Evolutionary conservation across 495 filamentous ascomycete genomes (phyloP).

Genomic region (Penicillium flavigenum): DNA sequence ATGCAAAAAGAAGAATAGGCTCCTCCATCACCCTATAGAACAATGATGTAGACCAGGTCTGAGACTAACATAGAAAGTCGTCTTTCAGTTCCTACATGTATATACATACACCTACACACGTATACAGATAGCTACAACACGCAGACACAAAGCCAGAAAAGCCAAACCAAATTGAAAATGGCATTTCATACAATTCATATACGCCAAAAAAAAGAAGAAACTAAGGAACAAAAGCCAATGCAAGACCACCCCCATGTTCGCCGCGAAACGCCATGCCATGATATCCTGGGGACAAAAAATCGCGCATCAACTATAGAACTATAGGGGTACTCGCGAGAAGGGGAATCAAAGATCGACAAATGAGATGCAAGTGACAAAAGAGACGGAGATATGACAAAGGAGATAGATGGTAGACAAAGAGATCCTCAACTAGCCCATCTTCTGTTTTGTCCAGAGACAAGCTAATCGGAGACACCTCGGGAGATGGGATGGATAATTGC

Average conservation of each 20-base stretch:
- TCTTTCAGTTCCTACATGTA: neutral
- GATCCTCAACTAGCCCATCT: neutral
- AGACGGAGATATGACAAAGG: neutral
- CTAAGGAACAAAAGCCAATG: conserved; percentile 10
- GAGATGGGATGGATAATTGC: conserved; percentile 4
- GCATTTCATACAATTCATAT: neutral
- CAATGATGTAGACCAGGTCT: too few relatives aligned
- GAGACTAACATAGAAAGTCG: neutral
- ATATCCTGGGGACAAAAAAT: conserved; percentile 19
- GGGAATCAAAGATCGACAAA: conserved; percentile 9
- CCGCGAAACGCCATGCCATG: conserved; percentile 31
- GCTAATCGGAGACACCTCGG: neutral
- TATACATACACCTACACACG: neutral
- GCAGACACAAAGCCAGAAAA: neutral
- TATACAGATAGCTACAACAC: neutral
- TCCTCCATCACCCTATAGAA: too few relatives aligned
- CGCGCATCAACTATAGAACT: conserved; percentile 25
- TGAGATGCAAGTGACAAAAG: neutral
- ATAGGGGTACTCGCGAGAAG: conserved; percentile 30
- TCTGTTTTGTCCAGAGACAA: neutral
- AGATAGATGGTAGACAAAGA: neutral
- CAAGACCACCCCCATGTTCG: conserved; percentile 19
- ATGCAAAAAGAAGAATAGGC: too few relatives aligned
- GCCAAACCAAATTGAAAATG: conserved; percentile 5
- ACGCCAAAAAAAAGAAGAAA: neutral